phyloP scores from a whole-genome alignment of 306 rosid species.

The Mimosa bimucronata region DNA sequence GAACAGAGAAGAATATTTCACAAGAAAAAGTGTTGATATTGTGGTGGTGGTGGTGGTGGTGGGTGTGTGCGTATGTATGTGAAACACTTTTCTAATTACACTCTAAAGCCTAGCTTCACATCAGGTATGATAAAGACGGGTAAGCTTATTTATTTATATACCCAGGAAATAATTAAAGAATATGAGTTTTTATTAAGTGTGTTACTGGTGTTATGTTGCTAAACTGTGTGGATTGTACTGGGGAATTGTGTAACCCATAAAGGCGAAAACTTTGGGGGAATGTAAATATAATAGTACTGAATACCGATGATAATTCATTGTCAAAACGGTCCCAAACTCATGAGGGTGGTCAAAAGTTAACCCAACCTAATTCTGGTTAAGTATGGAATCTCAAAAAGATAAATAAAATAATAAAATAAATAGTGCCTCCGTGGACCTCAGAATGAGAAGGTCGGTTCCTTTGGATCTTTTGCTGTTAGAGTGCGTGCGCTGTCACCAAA shows the following conservation, averaged over 20 bases:
- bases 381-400: neutral
- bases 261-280: slow-evolving; percentile 25
- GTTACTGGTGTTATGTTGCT: slow-evolving; percentile 4
- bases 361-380: slow-evolving; percentile 41
- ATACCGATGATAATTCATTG: neutral
- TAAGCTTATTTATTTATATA: neutral
- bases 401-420: neutral
- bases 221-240: slow-evolving; percentile 20
- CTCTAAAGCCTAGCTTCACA: slow-evolving; percentile 16
- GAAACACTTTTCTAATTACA: slow-evolving; percentile 40
- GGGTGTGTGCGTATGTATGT: slow-evolving; percentile 30
- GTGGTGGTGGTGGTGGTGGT: slow-evolving; percentile 48
- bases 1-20: slow-evolving; percentile 34
- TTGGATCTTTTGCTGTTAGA: neutral
- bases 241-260: slow-evolving; percentile 45
- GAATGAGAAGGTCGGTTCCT: neutral
- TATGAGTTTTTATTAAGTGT: neutral
- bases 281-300: neutral
- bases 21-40: slow-evolving; percentile 22
- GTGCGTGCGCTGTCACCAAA: neutral
- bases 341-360: slow-evolving; percentile 42
- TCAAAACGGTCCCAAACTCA: slow-evolving; percentile 78
- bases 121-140: neutral
- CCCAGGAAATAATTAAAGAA: no score
- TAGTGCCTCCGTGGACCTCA: neutral